A percentile compares a stretch with the other conserved stretches of the same genome.
Conservation (phyloP, 2,329 filamentous ascomycete genomes). For the Camillea tinctor region DNA sequence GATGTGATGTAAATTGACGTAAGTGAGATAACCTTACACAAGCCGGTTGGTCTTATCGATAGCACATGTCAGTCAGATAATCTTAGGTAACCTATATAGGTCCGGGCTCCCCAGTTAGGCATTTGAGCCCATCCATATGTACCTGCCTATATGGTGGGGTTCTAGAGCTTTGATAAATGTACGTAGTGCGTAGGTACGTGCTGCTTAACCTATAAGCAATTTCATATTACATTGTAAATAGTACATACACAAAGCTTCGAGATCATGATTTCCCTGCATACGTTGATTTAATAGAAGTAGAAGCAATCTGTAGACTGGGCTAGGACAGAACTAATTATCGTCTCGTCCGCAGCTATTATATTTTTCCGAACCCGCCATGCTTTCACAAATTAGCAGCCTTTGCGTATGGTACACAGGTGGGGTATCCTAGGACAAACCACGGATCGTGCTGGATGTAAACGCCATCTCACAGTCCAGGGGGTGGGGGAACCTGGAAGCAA, state of each 20-base stretch:
- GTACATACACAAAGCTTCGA: neutral
- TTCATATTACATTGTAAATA: neutral
- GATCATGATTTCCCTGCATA: neutral
- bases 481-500: conserved; percentile 51
- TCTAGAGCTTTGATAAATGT: no score
- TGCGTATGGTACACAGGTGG: neutral
- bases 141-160: neutral
- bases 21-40: no score
- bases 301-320: neutral
- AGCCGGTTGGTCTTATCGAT: neutral
- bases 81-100: no score
- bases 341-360: neutral
- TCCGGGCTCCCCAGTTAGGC: no score
- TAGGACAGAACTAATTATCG: neutral
- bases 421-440: neutral
- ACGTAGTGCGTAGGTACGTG: neutral
- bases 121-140: no score
- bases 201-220: neutral
- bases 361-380: neutral
- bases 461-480: conserved; percentile 48
- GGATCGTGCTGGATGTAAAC: neutral
- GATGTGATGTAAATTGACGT: no score
- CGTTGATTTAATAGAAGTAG: neutral
- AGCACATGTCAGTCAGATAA: neutral
- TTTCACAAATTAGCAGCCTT: neutral